Evolutionary conservation across 352 stramenopile genomes (phyloP).

Genomic region (Phytophthora meadii): DNA sequence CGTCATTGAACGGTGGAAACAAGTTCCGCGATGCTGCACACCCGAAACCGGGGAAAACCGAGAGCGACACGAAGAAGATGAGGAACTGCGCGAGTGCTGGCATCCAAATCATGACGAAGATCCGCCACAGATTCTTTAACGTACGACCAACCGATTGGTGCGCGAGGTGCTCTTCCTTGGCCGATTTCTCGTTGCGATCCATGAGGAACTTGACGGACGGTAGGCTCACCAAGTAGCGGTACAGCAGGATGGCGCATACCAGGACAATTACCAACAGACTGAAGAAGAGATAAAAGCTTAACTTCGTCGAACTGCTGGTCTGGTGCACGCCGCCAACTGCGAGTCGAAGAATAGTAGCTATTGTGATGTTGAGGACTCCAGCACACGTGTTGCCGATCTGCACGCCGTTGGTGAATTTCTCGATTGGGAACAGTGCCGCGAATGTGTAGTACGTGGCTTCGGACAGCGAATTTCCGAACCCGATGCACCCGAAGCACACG

Average conservation of each 20-base stretch:
- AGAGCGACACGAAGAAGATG: constrained; percentile 67
- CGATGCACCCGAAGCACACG: constrained; percentile 55
- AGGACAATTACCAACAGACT: constrained; percentile 56
- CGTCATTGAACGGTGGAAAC: constrained; percentile 26
- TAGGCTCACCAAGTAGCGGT: constrained; percentile 46
- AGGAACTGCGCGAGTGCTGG: constrained; percentile 57
- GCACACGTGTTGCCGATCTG: constrained; percentile 64
- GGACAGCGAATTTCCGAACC: constrained; percentile 62
- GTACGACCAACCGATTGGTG: constrained; percentile 39
- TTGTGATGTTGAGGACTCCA: constrained; percentile 62
- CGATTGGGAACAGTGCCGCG: constrained; percentile 61
- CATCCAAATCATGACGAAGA: constrained; percentile 60
- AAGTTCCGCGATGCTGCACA: constrained; percentile 50
- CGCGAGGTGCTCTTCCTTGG: constrained; percentile 40
- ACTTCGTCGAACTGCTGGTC: constrained; percentile 38
- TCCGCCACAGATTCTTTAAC: constrained; percentile 50
- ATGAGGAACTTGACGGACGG: constrained; percentile 64
- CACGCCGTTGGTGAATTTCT: constrained; percentile 72
- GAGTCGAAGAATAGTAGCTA: constrained; percentile 58
- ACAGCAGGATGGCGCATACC: constrained; percentile 50
- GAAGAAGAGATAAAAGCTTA: constrained; percentile 73
- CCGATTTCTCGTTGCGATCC: constrained; percentile 53
- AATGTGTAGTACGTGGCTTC: constrained; percentile 68
- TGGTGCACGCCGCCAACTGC: constrained; percentile 51
- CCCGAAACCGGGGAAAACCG: constrained; percentile 60